Evolutionary conservation across 345 rosid species (phyloP), one percentile per base, ranked within the genome.

Genomic region (Eutrema heterophyllum): DNA sequence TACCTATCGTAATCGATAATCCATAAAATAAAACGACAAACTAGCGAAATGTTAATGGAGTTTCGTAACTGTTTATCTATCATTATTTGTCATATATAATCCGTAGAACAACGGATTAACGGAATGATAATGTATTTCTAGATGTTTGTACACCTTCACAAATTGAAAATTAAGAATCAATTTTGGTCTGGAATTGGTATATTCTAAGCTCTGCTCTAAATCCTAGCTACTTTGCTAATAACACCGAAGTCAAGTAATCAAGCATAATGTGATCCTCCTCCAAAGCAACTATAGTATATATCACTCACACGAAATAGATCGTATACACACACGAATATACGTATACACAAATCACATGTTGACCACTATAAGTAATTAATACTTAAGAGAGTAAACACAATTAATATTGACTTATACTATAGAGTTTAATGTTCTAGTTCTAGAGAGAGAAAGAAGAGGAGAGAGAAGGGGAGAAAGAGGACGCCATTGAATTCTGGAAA

Each of bases 401-500:
- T n/a, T n/a, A n/a, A 11, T 46, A 29, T 76, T 55, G 71, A 70
- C 64, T 51, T 51, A 68, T 67, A 69, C 46, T 6, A 32, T 18
- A 53, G 54, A 67, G 38, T 74, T 58, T 30, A 68, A 67, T 68
- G 56, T 54, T 26, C 38, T 41, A 52, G 62, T n/a, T n/a, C n/a
- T n/a, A 61, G 77, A 78, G 77, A 71, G 55, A 72, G n/a, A 16
- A 56, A 15, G 26, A 56, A 15, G 41, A 57, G 41, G 61, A 56
- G 61, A 56, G 26, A 56, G 68, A 55, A 29, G 48, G 36, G 53
- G 40, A 49, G 52, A 39, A 78, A 80, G 74, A 69, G 82, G 81
- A 81, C 75, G 83, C 92, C 91, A 88, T 87, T 86, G 89, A 86
- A 81, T 83, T 88, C 81, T 80, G 86, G 69, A 78, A 66, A 72